Evolutionary conservation across 1,284 basidiomycete genomes (phyloP).

Genomic region (Puccinia horiana): DNA sequence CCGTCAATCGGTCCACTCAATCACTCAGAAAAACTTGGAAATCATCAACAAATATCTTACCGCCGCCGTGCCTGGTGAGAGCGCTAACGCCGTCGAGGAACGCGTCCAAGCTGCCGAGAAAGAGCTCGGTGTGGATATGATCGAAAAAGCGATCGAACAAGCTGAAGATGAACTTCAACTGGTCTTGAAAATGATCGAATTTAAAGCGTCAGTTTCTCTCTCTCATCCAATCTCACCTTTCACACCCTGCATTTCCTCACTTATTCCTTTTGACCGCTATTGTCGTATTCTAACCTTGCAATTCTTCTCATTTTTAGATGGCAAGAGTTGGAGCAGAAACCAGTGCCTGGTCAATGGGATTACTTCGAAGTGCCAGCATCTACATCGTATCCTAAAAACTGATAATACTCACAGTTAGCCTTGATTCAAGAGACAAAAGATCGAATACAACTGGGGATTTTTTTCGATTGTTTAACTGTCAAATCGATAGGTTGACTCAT

Average conservation of each 20-base stretch:
- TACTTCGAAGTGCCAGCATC: slow-evolving; percentile 63
- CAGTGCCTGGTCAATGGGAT: slow-evolving; percentile 81
- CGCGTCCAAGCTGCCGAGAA: slow-evolving; percentile 65
- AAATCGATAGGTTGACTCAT: too few species aligned
- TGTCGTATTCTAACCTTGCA: not conserved
- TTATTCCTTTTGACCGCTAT: not conserved
- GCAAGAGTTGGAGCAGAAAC: slow-evolving; percentile 80
- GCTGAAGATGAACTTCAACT: slow-evolving; percentile 80
- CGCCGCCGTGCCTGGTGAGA: slow-evolving; percentile 55
- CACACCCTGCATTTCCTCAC: not conserved
- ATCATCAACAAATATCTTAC: slow-evolving; percentile 67
- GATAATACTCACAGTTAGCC: not conserved
- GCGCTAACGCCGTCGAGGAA: slow-evolving; percentile 50
- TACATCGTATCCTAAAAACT: slow-evolving; percentile 45
- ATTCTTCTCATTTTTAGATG: slow-evolving; percentile 64
- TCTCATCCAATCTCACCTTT: not conserved
- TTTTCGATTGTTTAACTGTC: too few species aligned
- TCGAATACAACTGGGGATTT: too few species aligned
- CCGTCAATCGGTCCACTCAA: slow-evolving; percentile 82
- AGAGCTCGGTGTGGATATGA: slow-evolving; percentile 71
- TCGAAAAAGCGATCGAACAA: slow-evolving; percentile 71
- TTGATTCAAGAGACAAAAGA: too few species aligned
- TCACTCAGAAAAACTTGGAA: slow-evolving; percentile 78
- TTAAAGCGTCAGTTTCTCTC: slow-evolving; percentile 80
- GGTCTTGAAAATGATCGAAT: slow-evolving; percentile 81